A percentile compares a stretch with the other conserved stretches of the same genome.
These are phyloP conservation scores for Trichosporon sp. DNA, from an alignment of 1,284 basidiomycete species.

Conservation along the genomic window DNA sequence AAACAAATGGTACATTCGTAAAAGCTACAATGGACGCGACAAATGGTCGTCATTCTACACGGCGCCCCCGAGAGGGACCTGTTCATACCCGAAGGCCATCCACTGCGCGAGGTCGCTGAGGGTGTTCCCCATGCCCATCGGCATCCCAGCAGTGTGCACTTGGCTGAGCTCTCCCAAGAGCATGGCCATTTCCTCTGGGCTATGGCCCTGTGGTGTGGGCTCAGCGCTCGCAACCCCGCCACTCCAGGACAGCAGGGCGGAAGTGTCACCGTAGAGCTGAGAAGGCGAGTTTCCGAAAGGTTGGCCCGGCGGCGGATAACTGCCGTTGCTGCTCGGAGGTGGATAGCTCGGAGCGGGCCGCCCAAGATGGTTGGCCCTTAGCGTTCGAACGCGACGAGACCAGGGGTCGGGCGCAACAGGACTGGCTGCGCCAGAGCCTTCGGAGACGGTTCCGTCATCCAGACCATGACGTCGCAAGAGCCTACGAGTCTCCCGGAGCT, in stretches of 20 bases:
- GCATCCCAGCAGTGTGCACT: not conserved
- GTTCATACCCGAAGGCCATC: not conserved
- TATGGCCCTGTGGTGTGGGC: not conserved
- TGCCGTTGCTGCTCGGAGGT: conserved; percentile 4
- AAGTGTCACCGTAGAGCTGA: not conserved
- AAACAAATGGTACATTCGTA: not conserved
- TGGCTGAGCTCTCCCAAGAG: not conserved
- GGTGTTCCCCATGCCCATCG: not conserved
- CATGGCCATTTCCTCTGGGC: not conserved
- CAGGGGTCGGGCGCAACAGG: conserved; percentile 15
- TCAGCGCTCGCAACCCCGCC: not conserved
- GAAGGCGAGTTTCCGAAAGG: not conserved
- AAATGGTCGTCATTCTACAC: not conserved
- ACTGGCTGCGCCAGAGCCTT: conserved; percentile 14
- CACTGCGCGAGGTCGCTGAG: not conserved
- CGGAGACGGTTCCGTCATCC: conserved; percentile 10
- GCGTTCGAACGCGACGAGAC: conserved; percentile 12
- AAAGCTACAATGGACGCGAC: not conserved
- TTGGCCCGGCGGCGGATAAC: not conserved
- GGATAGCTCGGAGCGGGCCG: conserved; percentile 5
- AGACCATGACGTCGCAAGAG: conserved; percentile 22
- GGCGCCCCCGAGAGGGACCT: not conserved
- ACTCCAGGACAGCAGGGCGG: not conserved
- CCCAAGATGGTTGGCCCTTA: conserved; percentile 9
- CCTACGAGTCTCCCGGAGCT: conserved; percentile 21